A percentile compares a stretch with the other conserved stretches of the same genome.
Conservation (phyloP, 331 rosid species). For the Acacia pycnantha region DNA sequence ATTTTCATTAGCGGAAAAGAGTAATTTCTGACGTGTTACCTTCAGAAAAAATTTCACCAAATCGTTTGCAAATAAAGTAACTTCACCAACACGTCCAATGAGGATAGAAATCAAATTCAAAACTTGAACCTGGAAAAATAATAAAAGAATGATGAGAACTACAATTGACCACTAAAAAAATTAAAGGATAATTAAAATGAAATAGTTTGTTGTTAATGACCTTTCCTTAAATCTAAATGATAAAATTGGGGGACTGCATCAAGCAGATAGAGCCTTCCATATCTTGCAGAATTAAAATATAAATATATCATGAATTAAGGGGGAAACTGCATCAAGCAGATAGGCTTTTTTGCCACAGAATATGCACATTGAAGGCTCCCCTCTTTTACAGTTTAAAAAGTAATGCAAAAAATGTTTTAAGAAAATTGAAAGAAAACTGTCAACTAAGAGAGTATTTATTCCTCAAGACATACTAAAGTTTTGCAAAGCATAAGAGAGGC, state of each 20-base stretch:
- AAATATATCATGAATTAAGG: neutral
- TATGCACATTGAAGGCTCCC: slow-evolving; percentile 8
- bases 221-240: slow-evolving; percentile 15
- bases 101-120: slow-evolving; percentile 82
- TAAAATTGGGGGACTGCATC: neutral
- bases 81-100: slow-evolving; percentile 71
- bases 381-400: neutral
- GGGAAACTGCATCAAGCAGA: slow-evolving; percentile 11
- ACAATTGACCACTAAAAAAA: slow-evolving; percentile 15
- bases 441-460: neutral
- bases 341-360: slow-evolving; percentile 10
- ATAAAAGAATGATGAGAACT: slow-evolving; percentile 28
- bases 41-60: slow-evolving; percentile 86
- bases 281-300: neutral
- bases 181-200: slow-evolving; percentile 9
- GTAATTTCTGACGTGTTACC: slow-evolving; percentile 42
- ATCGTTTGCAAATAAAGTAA: slow-evolving; percentile 69
- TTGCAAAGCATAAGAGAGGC: neutral
- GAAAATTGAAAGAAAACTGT: neutral
- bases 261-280: slow-evolving; percentile 13
- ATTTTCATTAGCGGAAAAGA: neutral
- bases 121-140: slow-evolving; percentile 82
- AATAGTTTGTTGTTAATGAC: slow-evolving; percentile 10
- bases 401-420: neutral
- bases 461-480: neutral